These are phyloP conservation scores for Avena atlantica DNA, from an alignment of 176 grass and related monocot genomes.

Conservation along the genomic window DNA sequence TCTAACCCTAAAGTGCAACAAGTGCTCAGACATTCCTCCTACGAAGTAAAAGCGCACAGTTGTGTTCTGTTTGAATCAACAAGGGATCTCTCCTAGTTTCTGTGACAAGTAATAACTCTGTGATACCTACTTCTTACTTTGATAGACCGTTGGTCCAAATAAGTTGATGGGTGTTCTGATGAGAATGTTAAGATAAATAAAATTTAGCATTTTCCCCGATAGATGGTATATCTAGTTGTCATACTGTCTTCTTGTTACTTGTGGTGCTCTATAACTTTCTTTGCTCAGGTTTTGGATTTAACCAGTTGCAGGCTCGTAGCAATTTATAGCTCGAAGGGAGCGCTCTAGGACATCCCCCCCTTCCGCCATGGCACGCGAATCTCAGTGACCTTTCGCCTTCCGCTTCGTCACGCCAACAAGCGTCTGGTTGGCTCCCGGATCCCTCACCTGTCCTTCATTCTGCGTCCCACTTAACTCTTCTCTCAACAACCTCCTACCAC, in stretches of 20 bases:
- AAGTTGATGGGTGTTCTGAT: constrained; percentile 18
- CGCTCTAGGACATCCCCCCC: not conserved
- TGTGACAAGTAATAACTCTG: constrained; percentile 30
- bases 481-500: not conserved
- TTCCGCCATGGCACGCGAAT: not conserved
- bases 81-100: constrained; percentile 45
- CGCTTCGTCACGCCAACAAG: not conserved
- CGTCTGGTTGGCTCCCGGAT: not conserved
- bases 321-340: not conserved
- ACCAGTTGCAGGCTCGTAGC: not conserved
- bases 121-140: constrained; percentile 21
- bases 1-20: constrained; percentile 51
- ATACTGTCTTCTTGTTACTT: constrained; percentile 24
- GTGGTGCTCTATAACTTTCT: not conserved
- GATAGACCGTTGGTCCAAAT: not conserved
- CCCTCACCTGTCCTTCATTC: not conserved
- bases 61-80: constrained; percentile 90
- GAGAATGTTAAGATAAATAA: constrained; percentile 38
- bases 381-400: not conserved
- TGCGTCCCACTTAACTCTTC: not conserved
- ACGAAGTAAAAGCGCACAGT: constrained; percentile 76
- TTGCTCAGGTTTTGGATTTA: not conserved
- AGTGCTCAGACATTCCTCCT: constrained; percentile 56
- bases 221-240: not conserved
- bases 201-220: constrained; percentile 3